Conservation (phyloP, 345 rosid species). For the Euclidium syriacum region DNA sequence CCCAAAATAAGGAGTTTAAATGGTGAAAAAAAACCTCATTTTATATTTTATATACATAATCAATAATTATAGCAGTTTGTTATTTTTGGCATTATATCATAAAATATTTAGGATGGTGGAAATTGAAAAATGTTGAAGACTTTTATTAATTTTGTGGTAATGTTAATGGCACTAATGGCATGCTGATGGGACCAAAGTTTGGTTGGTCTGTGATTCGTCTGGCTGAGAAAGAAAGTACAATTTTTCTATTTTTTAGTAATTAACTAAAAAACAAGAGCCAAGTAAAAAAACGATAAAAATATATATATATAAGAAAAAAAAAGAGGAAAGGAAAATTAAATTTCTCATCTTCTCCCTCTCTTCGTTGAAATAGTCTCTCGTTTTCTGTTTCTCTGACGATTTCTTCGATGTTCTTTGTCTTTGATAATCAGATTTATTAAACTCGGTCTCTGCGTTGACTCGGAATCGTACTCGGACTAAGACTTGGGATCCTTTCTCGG, state of each 20-base stretch:
- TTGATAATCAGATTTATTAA: not conserved
- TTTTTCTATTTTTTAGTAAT: not conserved
- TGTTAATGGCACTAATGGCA: conserved; percentile 1
- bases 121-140: no score
- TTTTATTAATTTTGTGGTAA: not conserved
- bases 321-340: not conserved
- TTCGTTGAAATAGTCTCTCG: not conserved
- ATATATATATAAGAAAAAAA: not conserved
- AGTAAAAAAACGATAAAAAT: not conserved
- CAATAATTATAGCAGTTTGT: no score
- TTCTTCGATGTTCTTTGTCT: conserved; percentile 6
- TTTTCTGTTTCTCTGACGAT: conserved; percentile 13
- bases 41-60: no score
- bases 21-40: no score
- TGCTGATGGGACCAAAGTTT: conserved; percentile 22
- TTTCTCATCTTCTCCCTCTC: not conserved
- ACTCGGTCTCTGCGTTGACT: not conserved
- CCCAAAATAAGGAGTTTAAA: no score
- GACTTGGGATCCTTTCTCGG: conserved; percentile 25
- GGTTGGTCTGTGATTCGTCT: conserved; percentile 24
- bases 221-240: conserved; percentile 14
- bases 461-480: not conserved
- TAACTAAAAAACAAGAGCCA: conserved; percentile 14
- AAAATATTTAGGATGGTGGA: no score
- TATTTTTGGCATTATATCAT: no score